Evolutionary conservation across 169 alveolate genomes (phyloP).

Genomic region (Plasmodium sp.): DNA sequence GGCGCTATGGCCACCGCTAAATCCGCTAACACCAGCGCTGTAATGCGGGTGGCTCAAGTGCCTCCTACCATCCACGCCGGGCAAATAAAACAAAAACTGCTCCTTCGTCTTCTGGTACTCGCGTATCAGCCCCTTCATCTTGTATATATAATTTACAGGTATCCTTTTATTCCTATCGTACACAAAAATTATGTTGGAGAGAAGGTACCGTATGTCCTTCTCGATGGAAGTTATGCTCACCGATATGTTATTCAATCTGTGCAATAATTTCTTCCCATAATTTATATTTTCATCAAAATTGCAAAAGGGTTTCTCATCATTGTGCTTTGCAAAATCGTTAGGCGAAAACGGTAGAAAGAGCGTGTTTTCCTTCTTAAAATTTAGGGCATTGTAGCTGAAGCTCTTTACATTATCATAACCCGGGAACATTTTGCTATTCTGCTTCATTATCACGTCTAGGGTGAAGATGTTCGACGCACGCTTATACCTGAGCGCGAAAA

Average conservation of each 20-base stretch:
- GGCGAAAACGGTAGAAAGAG: conserved; percentile 48
- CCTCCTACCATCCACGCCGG: conserved; percentile 8
- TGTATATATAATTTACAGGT: conserved; percentile 43
- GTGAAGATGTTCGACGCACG: conserved; percentile 32
- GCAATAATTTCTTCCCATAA: conserved; percentile 45
- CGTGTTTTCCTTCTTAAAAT: conserved; percentile 19
- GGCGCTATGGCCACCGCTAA: not conserved
- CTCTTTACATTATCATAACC: conserved; percentile 24
- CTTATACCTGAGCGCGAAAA: conserved; percentile 45
- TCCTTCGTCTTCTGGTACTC: conserved; percentile 58
- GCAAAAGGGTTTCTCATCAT: conserved; percentile 15
- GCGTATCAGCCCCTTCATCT: conserved; percentile 39
- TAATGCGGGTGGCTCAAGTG: conserved; percentile 1
- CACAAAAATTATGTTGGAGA: conserved; percentile 31
- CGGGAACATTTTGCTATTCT: conserved; percentile 13
- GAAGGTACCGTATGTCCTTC: conserved; percentile 32
- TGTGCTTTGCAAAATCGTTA: not conserved
- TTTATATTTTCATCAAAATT: conserved; percentile 32
- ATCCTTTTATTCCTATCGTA: conserved; percentile 43
- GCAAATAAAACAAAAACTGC: conserved; percentile 22
- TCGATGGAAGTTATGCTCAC: conserved; percentile 56
- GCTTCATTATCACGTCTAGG: conserved; percentile 54
- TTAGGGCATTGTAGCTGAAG: conserved; percentile 10
- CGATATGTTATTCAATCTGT: conserved; percentile 44
- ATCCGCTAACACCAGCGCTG: not conserved